Evolutionary conservation across 2,329 filamentous ascomycete species (phyloP), one percentile per base, ranked within the genome.

Genomic region (Rutstroemia sydowiana): DNA sequence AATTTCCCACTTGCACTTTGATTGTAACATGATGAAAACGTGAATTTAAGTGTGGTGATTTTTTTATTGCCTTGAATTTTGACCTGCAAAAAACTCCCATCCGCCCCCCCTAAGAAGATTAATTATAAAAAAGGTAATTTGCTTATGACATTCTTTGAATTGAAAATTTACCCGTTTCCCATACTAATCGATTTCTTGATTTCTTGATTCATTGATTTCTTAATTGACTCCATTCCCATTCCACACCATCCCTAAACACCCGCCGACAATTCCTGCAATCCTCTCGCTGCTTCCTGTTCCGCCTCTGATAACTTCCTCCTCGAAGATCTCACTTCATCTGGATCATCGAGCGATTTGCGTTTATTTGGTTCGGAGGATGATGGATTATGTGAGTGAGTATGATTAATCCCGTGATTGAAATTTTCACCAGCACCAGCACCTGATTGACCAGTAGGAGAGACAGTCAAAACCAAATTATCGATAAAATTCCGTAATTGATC

Each of bases 401-500:
- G 37, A 11, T 41, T 20, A 20, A 20, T 41, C 34, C n/a, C n/a
- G 36, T 39, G 36, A 42, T 34, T 34, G 32, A n/a, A 3, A 34
- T 21, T 23, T 32, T 32, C 39, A 2, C 32, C 21, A 14, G 36
- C 20, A 16, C 23, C 11, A 21, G 37, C 28, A 34, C 30, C 26
- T 26, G 47, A 37, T 18, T 42, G 42, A 32, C 18, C 39, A 3
- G 18, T 42, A 11, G 48, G 34, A 39, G 48, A 46, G 18, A 51
- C 48, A 2, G 48, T 46, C 7, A 51, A 46, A 23, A 51, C 48
- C n/a, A 51, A 41, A 21, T 51, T 46, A 14, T 51, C 48, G 34
- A 51, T 51, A 34, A 51, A 51, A 34, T 51, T 51, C 37, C 48
- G 48, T 46, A 51, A 46, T 40, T 51, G 48, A 46, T 51, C 48